Conservation (phyloP, 805 yeast genomes). For the Teunomyces panamensis region DNA sequence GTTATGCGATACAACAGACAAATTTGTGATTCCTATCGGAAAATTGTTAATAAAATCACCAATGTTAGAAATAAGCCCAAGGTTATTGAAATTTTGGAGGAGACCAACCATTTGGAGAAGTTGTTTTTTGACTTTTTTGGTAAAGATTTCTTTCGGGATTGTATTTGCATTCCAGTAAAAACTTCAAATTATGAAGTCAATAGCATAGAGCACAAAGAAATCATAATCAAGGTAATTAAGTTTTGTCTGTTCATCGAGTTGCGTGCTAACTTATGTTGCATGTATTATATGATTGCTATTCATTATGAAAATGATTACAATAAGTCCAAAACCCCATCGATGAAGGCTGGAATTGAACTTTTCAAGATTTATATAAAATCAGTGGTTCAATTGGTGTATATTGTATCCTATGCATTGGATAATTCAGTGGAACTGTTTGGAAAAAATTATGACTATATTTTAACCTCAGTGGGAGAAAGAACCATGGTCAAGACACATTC, state of each 20-base stretch:
- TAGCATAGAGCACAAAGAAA: slow-evolving; percentile 25
- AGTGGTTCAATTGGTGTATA: slow-evolving; percentile 41
- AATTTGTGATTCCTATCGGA: slow-evolving; percentile 28
- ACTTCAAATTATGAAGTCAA: slow-evolving; percentile 14
- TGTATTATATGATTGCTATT: slow-evolving; percentile 39
- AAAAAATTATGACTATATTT: slow-evolving; percentile 32
- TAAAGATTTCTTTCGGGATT: slow-evolving; percentile 39
- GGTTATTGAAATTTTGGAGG: slow-evolving; percentile 32
- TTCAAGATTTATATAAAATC: slow-evolving; percentile 40
- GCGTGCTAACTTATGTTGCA: slow-evolving; percentile 38
- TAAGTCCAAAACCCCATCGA: slow-evolving; percentile 25
- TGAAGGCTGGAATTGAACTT: slow-evolving; percentile 39
- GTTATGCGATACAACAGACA: slow-evolving; percentile 10
- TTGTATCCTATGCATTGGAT: slow-evolving; percentile 42
- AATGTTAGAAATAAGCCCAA: slow-evolving; percentile 29
- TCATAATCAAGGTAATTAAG: slow-evolving; percentile 32
- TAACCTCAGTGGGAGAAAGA: slow-evolving; percentile 37
- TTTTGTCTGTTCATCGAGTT: slow-evolving; percentile 35
- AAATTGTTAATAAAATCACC: slow-evolving; percentile 22
- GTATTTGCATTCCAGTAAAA: slow-evolving; percentile 32
- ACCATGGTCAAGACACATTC: slow-evolving; percentile 41
- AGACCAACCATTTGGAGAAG: slow-evolving; percentile 35
- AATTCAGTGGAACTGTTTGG: slow-evolving; percentile 42
- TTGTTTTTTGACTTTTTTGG: slow-evolving; percentile 37
- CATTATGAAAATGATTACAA: slow-evolving; percentile 36